Base-by-base conservation (phyloP, 176 grass and related monocot species). In the Calamus simplicifolius region DNA sequence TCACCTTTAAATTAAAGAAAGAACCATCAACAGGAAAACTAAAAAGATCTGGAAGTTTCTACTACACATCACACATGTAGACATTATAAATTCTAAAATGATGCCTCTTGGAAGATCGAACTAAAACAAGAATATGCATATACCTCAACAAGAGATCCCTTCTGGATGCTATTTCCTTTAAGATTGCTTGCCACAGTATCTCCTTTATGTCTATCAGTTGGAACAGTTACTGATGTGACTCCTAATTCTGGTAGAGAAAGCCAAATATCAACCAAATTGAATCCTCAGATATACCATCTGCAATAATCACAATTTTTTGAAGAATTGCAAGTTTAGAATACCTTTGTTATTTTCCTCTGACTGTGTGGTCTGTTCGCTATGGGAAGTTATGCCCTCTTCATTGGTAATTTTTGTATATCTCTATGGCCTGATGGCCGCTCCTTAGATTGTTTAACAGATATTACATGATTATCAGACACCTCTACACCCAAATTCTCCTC, bases 81-180 rank as follows among this genome's bases (percentile, higher is more conserved):
- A 43, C 8, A 43, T 43, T 43, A 43, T 35, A 10, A 43, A 13
- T 2, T 43, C 35, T 13, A 43, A 12, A 13, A 10, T 12, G 8
- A 43, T 13, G 35, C 35, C 12, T 0, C 10, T 13, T 43, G 35
- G 35, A 43, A 43, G 35, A 43, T 7, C 6, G 12, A 43, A 43
- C 2, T 13, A 13, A 7, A 43, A 43, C 12, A 43, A 43, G 35
- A 43, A 43, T 13, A 43, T 12, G 35, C 10, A 75, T 52, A 62
- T 26, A 98, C 94, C 85, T 99, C 94, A 18, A 99, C 82, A 64
- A 59, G 56, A 52, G 81, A 85, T 64, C 85, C 94, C 61, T 85
- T 99, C 65, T 75, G 72, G 61, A 99, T 88, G 51, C 70, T 80
- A 78, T 74, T 85, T 73, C 75, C 81, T 35, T 70, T 76, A 50